A percentile compares a stretch with the other conserved stretches of the same genome.
Evolutionary conservation across 2,329 filamentous ascomycete species (phyloP).

Genomic region (Phoma sp.): DNA sequence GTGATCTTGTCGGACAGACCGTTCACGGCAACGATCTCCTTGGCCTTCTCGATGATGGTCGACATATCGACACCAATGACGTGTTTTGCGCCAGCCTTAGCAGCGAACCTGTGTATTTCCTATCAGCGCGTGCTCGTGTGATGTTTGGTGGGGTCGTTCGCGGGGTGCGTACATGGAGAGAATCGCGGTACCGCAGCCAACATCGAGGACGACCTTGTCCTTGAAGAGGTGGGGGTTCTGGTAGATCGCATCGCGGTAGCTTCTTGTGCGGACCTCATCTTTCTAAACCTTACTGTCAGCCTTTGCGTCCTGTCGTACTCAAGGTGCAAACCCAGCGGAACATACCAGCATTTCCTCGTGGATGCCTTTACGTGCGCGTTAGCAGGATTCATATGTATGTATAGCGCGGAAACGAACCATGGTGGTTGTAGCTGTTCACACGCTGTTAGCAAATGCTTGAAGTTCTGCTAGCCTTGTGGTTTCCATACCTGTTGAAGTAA

Average conservation of each 20-base stretch:
- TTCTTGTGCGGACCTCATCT: conserved; percentile 96
- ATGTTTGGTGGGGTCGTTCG: conserved; percentile 11
- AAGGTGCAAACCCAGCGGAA: conserved; percentile 12
- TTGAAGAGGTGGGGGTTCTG: conserved; percentile 96
- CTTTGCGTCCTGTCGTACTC: conserved; percentile 1
- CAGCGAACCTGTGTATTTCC: conserved; percentile 78
- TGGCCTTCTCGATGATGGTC: conserved; percentile 98
- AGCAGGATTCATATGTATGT: conserved; percentile 45
- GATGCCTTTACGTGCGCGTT: conserved; percentile 70
- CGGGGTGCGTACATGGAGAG: conserved; percentile 84
- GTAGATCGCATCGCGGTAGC: conserved; percentile 96
- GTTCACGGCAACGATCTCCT: conserved; percentile 91
- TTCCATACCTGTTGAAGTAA: conserved; percentile 92
- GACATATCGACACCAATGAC: conserved; percentile 99
- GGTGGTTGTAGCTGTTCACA: conserved; percentile 85
- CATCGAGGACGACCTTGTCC: conserved; percentile 93
- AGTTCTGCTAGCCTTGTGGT: conserved; percentile 28
- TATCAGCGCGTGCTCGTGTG: conserved; percentile 31
- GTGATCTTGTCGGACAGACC: conserved; percentile 96
- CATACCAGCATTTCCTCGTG: conserved; percentile 98
- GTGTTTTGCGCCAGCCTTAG: conserved; percentile 94
- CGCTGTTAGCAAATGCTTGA: conserved; percentile 47
- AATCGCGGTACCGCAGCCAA: conserved; percentile 96
- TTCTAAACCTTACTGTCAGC: conserved; percentile 65
- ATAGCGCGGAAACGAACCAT: conserved; percentile 70